Percentiles rank a stretch among this genome's conserved stretches.
phyloP scores from a whole-genome alignment of 441 rosid species.

The Populus trichocarpa region DNA sequence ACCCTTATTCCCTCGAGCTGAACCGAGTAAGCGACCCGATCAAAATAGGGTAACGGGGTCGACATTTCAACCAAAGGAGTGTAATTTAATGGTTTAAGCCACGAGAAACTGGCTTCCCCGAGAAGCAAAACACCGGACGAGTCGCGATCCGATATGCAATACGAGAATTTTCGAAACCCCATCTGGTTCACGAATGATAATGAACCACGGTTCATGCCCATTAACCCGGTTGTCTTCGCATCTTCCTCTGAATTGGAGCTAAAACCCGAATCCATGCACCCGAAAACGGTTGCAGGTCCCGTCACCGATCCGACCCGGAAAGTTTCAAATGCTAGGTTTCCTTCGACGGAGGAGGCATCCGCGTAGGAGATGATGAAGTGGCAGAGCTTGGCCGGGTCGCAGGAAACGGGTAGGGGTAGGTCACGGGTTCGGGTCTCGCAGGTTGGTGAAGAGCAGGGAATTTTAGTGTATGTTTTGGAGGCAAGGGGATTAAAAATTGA shows the following conservation, averaged over 20 bases:
- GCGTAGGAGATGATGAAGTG: slow-evolving; percentile 88
- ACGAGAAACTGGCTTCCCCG: slow-evolving; percentile 58
- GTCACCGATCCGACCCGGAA: slow-evolving; percentile 50
- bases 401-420: slow-evolving; percentile 68
- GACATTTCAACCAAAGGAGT: slow-evolving; percentile 43
- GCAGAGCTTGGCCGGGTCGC: slow-evolving; percentile 65
- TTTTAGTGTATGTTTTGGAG: slow-evolving; percentile 50
- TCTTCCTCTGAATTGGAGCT: slow-evolving; percentile 65
- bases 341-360: slow-evolving; percentile 75
- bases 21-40: slow-evolving; percentile 70
- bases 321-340: slow-evolving; percentile 75
- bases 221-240: slow-evolving; percentile 66
- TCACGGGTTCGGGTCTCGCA: slow-evolving; percentile 72
- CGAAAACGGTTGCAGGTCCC: slow-evolving; percentile 59
- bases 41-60: slow-evolving; percentile 61
- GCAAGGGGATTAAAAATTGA: slow-evolving; percentile 65
- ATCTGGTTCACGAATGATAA: slow-evolving; percentile 77
- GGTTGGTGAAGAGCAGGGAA: slow-evolving; percentile 69
- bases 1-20: slow-evolving; percentile 64
- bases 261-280: slow-evolving; percentile 64
- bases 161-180: slow-evolving; percentile 70
- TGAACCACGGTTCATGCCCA: slow-evolving; percentile 90
- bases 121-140: slow-evolving; percentile 73
- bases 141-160: slow-evolving; percentile 59
- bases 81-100: slow-evolving; percentile 49